These are phyloP conservation scores for Plasmodium gonderi DNA, from an alignment of 169 alveolate species.

Conservation along the genomic window DNA sequence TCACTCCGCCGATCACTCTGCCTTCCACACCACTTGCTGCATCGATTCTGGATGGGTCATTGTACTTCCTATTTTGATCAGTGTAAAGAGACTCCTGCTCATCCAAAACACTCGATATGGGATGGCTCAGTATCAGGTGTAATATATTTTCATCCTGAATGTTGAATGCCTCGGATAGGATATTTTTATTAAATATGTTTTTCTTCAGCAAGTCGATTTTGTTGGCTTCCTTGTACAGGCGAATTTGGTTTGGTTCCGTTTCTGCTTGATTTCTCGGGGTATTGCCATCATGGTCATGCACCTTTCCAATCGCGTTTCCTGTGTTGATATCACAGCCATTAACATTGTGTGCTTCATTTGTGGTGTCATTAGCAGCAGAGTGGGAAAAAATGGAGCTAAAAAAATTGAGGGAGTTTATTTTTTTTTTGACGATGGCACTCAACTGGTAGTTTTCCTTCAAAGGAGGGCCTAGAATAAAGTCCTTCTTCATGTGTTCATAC, in stretches of 20 bases:
- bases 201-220: constrained; percentile 59
- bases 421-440: constrained; percentile 13
- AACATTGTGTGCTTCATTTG: background rate
- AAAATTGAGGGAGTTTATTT: constrained; percentile 20
- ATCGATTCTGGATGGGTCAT: too few relatives aligned
- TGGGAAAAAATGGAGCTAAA: background rate
- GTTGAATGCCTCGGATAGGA: constrained; percentile 81
- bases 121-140: constrained; percentile 81
- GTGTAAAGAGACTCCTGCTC: background rate
- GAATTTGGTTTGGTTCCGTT: background rate
- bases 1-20: background rate
- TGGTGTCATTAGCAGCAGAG: too few relatives aligned
- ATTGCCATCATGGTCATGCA: background rate
- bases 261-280: background rate
- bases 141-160: constrained; percentile 78
- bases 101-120: constrained; percentile 69
- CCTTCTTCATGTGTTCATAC: constrained; percentile 37
- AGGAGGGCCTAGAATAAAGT: background rate
- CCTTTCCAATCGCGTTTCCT: constrained; percentile 22
- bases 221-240: constrained; percentile 59
- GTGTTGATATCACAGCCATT: background rate
- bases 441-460: constrained; percentile 17
- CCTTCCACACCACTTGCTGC: background rate
- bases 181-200: constrained; percentile 76
- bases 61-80: background rate